phyloP scores from a whole-genome alignment of 345 rosid genomes.

The Raphanus sativus region DNA sequence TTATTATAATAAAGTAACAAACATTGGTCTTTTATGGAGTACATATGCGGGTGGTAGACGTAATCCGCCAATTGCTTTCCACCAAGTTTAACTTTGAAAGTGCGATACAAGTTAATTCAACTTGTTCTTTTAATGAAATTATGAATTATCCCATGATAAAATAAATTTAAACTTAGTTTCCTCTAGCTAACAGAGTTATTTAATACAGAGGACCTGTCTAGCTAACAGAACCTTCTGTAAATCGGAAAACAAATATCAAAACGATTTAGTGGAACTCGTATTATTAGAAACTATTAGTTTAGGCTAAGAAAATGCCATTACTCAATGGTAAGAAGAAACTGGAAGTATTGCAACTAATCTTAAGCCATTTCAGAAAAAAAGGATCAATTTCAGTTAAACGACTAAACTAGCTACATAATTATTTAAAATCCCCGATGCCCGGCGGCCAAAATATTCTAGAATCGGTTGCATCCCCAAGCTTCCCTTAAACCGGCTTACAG shows the following conservation, averaged over 20 bases:
- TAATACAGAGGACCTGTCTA: not conserved
- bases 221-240: not conserved
- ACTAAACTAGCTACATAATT: not conserved
- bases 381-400: not conserved
- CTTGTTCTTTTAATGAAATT: not conserved
- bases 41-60: not conserved
- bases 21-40: not conserved
- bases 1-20: not conserved
- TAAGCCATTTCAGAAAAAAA: not conserved
- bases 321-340: not conserved
- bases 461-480: not conserved
- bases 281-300: not conserved
- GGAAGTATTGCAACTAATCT: not conserved
- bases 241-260: not conserved
- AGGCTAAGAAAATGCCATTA: not conserved
- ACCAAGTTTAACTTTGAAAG: conserved; percentile 12
- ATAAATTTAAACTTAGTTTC: not conserved
- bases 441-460: conserved; percentile 21
- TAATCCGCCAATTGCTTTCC: conserved; percentile 9
- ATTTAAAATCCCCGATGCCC: not conserved
- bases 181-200: not conserved
- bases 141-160: not conserved
- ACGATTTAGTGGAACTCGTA: not conserved
- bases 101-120: not conserved
- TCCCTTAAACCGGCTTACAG: not conserved